A percentile compares a stretch with the other conserved stretches of the same genome.
Evolutionary conservation across 1,139 yeast genomes (phyloP).

Genomic region (Scheffersomyces cryptocercus): DNA sequence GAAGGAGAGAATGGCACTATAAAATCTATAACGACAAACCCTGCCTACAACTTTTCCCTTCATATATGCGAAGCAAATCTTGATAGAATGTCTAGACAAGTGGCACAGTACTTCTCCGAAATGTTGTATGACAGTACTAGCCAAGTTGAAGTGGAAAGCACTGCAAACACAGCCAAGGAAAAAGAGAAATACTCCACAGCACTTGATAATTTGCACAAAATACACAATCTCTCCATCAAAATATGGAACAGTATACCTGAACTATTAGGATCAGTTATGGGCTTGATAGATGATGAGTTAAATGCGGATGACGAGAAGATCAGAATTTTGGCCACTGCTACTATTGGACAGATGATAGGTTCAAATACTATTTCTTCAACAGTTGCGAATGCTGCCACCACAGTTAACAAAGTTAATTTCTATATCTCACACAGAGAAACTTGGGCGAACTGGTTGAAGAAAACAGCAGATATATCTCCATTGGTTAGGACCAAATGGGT

Average conservation of each 20-base stretch:
- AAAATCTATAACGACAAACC: conserved; percentile 25
- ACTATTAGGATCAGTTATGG: conserved; percentile 69
- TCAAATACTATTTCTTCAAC: conserved; percentile 26
- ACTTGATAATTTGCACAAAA: conserved; percentile 50
- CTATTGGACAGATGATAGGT: conserved; percentile 69
- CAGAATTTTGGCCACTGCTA: conserved; percentile 68
- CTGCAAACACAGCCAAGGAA: not conserved
- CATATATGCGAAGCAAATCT: conserved; percentile 69
- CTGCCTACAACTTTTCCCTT: conserved; percentile 68
- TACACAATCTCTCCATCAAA: conserved; percentile 65
- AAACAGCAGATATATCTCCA: conserved; percentile 68
- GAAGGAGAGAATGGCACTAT: conserved; percentile 5
- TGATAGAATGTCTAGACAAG: conserved; percentile 74
- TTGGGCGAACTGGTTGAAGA: conserved; percentile 71
- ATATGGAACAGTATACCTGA: conserved; percentile 83
- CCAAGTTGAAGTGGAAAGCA: conserved; percentile 22
- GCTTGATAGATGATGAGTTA: conserved; percentile 78
- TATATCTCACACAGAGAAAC: conserved; percentile 58
- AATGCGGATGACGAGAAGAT: conserved; percentile 67
- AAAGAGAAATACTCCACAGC: conserved; percentile 21
- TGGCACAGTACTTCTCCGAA: conserved; percentile 82
- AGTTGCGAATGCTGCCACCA: conserved; percentile 6
- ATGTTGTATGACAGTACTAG: conserved; percentile 55
- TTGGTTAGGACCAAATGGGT: conserved; percentile 73
- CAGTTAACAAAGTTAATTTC: conserved; percentile 53